A percentile compares a stretch with the other conserved stretches of the same genome.
phyloP scores from a whole-genome alignment of 305 asterid genomes.

The Striga hermonthica region DNA sequence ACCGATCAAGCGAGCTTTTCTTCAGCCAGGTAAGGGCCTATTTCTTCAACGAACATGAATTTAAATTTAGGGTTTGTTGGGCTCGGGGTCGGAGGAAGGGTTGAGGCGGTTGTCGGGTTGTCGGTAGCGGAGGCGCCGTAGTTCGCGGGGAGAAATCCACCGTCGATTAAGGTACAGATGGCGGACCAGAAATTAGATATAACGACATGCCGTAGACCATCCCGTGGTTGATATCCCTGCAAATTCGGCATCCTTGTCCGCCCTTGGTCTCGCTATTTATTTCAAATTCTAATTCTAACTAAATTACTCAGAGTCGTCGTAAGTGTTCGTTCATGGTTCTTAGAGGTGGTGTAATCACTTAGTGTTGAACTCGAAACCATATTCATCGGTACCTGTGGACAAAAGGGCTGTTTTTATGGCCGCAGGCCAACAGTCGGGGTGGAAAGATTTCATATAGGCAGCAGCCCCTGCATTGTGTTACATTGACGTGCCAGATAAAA shows the following conservation, averaged over 20 bases:
- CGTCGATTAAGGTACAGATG: constrained; percentile 45
- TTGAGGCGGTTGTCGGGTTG: too few relatives aligned
- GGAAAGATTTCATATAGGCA: constrained; percentile 89
- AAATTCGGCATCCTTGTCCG: constrained; percentile 20
- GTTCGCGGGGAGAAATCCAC: constrained; percentile 50
- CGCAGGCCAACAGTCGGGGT: constrained; percentile 77
- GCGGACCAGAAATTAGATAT: constrained; percentile 65
- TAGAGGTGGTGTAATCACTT: too few relatives aligned
- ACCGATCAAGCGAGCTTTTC: too few relatives aligned
- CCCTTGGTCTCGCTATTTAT: constrained; percentile 40
- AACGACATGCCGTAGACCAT: constrained; percentile 75
- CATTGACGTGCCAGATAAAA: constrained; percentile 97
- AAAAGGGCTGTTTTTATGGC: constrained; percentile 83
- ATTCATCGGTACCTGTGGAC: constrained; percentile 86
- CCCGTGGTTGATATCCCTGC: constrained; percentile 66
- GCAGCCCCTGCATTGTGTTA: constrained; percentile 71
- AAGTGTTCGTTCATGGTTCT: too few relatives aligned
- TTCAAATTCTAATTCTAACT: not conserved
- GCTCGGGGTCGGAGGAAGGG: too few relatives aligned
- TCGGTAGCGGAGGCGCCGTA: too few relatives aligned
- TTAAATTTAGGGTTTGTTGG: too few relatives aligned
- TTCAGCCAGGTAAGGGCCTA: too few relatives aligned
- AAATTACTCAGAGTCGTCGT: too few relatives aligned
- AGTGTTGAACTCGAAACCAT: too few relatives aligned
- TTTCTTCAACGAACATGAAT: too few relatives aligned